phyloP scores from a whole-genome alignment of 805 yeast species.

The Zygotorulaspora sp. region DNA sequence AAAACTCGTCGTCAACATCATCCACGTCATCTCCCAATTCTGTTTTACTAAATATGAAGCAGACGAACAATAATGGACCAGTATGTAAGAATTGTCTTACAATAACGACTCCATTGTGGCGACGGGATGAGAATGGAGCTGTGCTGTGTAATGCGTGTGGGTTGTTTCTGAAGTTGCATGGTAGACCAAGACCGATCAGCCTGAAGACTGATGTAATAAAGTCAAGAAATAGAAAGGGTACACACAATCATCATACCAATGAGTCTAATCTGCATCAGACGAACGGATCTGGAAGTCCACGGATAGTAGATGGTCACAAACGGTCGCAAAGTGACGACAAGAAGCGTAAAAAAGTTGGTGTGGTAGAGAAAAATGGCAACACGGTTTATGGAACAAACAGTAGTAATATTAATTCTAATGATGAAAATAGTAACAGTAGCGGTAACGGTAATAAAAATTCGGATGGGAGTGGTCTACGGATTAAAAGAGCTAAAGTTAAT shows the following conservation, averaged over 20 bases:
- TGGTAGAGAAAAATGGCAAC: background rate
- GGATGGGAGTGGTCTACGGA: background rate
- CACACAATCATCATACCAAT: constrained; percentile 10
- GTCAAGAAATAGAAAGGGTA: constrained; percentile 74
- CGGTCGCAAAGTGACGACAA: constrained; percentile 15
- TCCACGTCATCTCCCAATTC: constrained; percentile 8
- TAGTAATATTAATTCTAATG: background rate
- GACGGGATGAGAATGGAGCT: constrained; percentile 87
- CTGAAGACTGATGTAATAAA: constrained; percentile 90
- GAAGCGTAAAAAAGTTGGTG: constrained; percentile 13
- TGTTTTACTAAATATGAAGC: constrained; percentile 1
- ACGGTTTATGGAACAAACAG: background rate
- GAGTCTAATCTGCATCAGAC: constrained; percentile 4
- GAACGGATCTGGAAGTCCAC: constrained; percentile 4
- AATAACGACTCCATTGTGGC: constrained; percentile 91
- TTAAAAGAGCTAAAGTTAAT: constrained; percentile 2
- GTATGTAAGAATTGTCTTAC: constrained; percentile 88
- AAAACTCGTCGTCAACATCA: constrained; percentile 7
- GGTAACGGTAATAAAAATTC: constrained; percentile 1
- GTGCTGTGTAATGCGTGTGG: constrained; percentile 96
- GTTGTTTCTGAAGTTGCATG: constrained; percentile 80
- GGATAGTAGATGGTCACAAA: constrained; percentile 6
- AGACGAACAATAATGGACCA: constrained; percentile 40
- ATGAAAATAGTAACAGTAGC: background rate
- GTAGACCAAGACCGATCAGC: constrained; percentile 87